Conservation (phyloP, 768 basidiomycete species). For the Floccularia luteovirens region DNA sequence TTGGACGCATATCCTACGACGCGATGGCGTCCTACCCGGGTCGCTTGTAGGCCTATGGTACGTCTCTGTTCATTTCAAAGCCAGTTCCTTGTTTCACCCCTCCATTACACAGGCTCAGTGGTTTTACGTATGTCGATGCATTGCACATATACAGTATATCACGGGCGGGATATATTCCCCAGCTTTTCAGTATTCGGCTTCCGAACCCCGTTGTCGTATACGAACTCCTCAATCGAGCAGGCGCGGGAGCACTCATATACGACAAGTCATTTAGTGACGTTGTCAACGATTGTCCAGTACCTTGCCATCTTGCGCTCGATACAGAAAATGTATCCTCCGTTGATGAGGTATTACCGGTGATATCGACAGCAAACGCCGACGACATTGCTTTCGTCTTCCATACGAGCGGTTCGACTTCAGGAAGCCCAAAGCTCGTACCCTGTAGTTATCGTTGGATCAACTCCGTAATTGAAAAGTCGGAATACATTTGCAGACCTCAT, state of each 20-base stretch:
- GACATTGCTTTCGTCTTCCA: conserved; percentile 67
- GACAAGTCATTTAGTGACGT: conserved; percentile 47
- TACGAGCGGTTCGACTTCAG: conserved; percentile 80
- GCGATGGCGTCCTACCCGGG: conserved; percentile 36
- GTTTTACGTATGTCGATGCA: conserved; percentile 64
- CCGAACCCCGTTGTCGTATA: conserved; percentile 66
- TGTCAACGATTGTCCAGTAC: conserved; percentile 38
- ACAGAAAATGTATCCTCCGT: conserved; percentile 27
- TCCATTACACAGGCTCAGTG: conserved; percentile 58
- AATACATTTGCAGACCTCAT: conserved; percentile 39
- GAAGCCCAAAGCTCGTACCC: conserved; percentile 72
- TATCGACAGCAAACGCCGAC: conserved; percentile 25
- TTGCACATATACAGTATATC: conserved; percentile 71
- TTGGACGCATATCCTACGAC: conserved; percentile 46
- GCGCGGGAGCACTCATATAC: conserved; percentile 57
- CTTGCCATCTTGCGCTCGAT: conserved; percentile 35
- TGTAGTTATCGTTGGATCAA: conserved; percentile 64
- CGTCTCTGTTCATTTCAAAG: conserved; percentile 12
- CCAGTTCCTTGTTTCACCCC: not conserved
- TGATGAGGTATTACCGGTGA: conserved; percentile 32
- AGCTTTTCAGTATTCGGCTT: conserved; percentile 71
- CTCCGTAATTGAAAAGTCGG: conserved; percentile 53
- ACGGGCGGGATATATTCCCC: conserved; percentile 71
- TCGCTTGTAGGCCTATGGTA: conserved; percentile 74
- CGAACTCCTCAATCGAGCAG: conserved; percentile 57